A percentile compares a stretch with the other conserved stretches of the same genome.
phyloP scores from a whole-genome alignment of 2,329 filamentous ascomycete species.

The Aspergillus carbonarius region DNA sequence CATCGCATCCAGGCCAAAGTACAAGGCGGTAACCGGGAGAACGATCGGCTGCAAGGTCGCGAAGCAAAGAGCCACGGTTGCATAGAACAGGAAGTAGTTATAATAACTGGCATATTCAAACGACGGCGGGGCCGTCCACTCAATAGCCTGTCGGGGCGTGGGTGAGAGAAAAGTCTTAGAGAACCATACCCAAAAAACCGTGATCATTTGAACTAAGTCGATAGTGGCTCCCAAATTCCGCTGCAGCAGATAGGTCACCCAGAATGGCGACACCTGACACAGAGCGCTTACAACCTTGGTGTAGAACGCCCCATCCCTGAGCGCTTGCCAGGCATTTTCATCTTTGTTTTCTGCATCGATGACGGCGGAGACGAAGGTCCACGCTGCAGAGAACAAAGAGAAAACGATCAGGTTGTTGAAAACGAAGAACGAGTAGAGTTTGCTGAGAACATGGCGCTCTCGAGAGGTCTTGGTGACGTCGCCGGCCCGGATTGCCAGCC shows the following conservation, averaged over 20 bases:
- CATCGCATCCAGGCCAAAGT: conserved; percentile 82
- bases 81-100: conserved; percentile 96
- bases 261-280: conserved; percentile 82
- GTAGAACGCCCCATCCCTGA: conserved; percentile 64
- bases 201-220: conserved; percentile 86
- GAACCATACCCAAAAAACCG: conserved; percentile 79
- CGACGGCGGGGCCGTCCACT: conserved; percentile 83
- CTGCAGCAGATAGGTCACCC: conserved; percentile 91
- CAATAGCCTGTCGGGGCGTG: conserved; percentile 86
- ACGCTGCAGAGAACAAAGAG: conserved; percentile 83
- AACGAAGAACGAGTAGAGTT: conserved; percentile 92
- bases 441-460: conserved; percentile 85
- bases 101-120: conserved; percentile 98
- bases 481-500: conserved; percentile 77
- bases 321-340: conserved; percentile 66
- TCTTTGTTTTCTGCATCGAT: conserved; percentile 58
- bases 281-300: conserved; percentile 68
- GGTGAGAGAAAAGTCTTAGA: conserved; percentile 80
- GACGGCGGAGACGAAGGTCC: conserved; percentile 68
- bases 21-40: conserved; percentile 80
- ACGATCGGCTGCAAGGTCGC: conserved; percentile 83
- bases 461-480: conserved; percentile 90
- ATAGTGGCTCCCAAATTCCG: conserved; percentile 91
- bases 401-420: conserved; percentile 97
- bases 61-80: conserved; percentile 84